These are phyloP conservation scores for Alliaria petiolata DNA, from an alignment of 345 rosid genomes.

Conservation along the genomic window DNA sequence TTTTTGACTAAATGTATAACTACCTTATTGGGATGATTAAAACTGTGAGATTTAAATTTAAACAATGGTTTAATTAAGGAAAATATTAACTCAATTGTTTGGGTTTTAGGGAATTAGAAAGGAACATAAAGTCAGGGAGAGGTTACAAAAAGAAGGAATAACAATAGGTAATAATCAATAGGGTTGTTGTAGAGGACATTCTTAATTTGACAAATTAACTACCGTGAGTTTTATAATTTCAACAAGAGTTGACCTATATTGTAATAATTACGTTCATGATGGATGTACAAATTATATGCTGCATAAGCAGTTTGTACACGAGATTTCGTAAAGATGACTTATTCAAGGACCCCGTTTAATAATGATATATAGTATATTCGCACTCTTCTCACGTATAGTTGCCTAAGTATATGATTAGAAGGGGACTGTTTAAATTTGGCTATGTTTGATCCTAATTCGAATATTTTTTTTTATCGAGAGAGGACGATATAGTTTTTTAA, in stretches of 20 bases:
- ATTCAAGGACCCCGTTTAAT: too few relatives aligned
- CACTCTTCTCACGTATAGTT: neutral
- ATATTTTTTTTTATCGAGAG: too few relatives aligned
- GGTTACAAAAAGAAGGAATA: slow-evolving; percentile 26
- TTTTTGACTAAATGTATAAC: slow-evolving; percentile 30
- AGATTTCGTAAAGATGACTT: slow-evolving; percentile 4
- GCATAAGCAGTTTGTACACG: neutral
- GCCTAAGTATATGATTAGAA: too few relatives aligned
- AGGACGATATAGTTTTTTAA: too few relatives aligned
- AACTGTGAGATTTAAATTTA: neutral
- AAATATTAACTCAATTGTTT: slow-evolving; percentile 5
- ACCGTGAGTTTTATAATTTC: slow-evolving; percentile 10
- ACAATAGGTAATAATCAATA: slow-evolving; percentile 23
- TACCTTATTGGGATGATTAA: slow-evolving; percentile 17
- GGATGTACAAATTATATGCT: neutral
- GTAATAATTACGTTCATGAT: slow-evolving; percentile 20
- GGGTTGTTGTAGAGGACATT: slow-evolving; percentile 27
- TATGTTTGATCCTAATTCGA: too few relatives aligned
- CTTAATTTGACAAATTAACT: slow-evolving; percentile 28
- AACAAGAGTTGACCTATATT: slow-evolving; percentile 24
- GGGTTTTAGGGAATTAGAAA: neutral
- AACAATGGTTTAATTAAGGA: neutral
- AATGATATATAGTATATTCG: neutral
- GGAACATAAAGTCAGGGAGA: slow-evolving; percentile 16
- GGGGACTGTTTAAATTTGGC: too few relatives aligned